Base-by-base conservation (phyloP, 2,329 filamentous ascomycete species). In the Cladorrhinum sp. region DNA sequence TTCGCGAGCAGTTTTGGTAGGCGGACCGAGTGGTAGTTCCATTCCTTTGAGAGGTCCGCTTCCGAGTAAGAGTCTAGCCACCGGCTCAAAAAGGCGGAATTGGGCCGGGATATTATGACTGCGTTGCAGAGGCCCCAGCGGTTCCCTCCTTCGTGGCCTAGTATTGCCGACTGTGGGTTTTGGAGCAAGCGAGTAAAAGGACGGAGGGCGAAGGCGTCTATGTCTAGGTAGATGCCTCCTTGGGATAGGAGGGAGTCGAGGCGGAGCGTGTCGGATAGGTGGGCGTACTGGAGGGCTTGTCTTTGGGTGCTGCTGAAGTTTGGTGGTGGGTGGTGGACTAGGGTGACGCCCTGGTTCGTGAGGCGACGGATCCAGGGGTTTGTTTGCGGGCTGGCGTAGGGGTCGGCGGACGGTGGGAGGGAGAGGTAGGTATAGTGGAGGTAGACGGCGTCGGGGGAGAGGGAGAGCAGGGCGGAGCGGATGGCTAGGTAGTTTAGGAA, bases 401-500 rank as follows among this genome's bases (percentile, higher is more conserved):
- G 67, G 38, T 74, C 69, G 29, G 67, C 69, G 0, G 70, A 69
- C 2, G 72, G 71, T 1, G 72, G 71, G 23, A 71, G 67, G 55
- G 74, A 71, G 45, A 77, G 70, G 61, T 72, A 72, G n/a, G 73
- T 75, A 50, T 76, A 75, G 64, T 76, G 74, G 8, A 76, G 68
- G 10, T 67, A 73, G 32, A 76, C 59, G 8, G 68, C 68, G 3
- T 74, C 70, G n/a, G 75, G 73, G 27, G 68, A 68, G 62, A 76
- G 69, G 27, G 73, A 72, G 10, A 75, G 67, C 22, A 75, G 66
- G 22, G 74, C 74, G 53, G 72, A 73, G 52, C 73, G 71, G 32
- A 76, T 63, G 18, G 75, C 72, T 8, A 77, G 69, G 66, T 76
- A 77, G 62, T 66, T 69, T 52, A 76, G 67, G 61, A 77, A 76